Conservation (phyloP, 2,329 filamentous ascomycete species). For the Colletotrichum paranaense region DNA sequence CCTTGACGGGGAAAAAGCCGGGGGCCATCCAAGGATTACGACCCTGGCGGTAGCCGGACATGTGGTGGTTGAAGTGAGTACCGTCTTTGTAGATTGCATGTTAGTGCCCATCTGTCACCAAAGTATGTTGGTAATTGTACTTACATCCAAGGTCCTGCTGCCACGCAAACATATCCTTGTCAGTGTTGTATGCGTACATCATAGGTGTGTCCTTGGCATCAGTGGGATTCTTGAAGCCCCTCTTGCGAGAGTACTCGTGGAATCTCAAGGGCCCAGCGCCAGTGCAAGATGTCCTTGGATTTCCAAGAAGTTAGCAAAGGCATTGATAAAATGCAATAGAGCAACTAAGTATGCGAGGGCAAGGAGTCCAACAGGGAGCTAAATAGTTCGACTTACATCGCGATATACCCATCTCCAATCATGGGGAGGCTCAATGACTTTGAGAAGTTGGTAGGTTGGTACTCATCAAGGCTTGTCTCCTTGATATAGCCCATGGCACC, state of each 20-base stretch:
- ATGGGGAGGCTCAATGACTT: slow-evolving; percentile 47
- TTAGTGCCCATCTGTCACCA: background rate
- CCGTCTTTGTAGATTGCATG: background rate
- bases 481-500: slow-evolving; percentile 52
- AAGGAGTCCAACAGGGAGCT: background rate
- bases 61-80: slow-evolving; percentile 50
- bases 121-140: background rate
- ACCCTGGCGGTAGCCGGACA: slow-evolving; percentile 49
- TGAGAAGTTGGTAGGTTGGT: slow-evolving; percentile 51
- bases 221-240: slow-evolving; percentile 44
- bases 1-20: slow-evolving; percentile 45
- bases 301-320: background rate
- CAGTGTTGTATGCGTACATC: slow-evolving; percentile 47
- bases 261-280: slow-evolving; percentile 41
- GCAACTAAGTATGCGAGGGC: too few relatives aligned
- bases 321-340: background rate
- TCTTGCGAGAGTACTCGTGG: slow-evolving; percentile 44
- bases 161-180: slow-evolving; percentile 50
- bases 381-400: slow-evolving; percentile 40
- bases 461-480: slow-evolving; percentile 48
- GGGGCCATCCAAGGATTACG: slow-evolving; percentile 47
- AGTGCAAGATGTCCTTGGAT: slow-evolving; percentile 11
- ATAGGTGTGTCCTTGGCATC: slow-evolving; percentile 44
- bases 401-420: slow-evolving; percentile 48
- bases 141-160: slow-evolving; percentile 38